Conservation (phyloP, 192 early-diverging fungal species). For the Thamnidium elegans region DNA sequence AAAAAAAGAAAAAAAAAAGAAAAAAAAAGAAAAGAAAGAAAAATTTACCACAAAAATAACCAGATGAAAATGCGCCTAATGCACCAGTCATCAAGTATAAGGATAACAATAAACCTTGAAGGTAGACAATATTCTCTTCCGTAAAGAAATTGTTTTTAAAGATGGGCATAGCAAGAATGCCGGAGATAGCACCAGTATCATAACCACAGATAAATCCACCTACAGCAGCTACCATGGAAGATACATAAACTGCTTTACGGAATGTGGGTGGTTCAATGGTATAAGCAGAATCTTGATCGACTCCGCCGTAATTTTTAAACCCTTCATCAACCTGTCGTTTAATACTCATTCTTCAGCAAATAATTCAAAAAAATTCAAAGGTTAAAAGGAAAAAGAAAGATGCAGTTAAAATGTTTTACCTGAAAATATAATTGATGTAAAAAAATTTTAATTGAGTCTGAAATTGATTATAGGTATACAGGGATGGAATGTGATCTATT, state of each 20-base stretch:
- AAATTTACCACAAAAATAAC: conserved; percentile 25
- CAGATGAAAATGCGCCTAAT: conserved; percentile 30
- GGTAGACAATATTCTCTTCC: conserved; percentile 14
- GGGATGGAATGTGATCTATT: too few relatives aligned
- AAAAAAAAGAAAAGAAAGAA: not conserved
- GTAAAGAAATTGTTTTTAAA: conserved; percentile 18
- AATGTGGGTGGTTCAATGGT: not conserved
- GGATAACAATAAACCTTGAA: conserved; percentile 30
- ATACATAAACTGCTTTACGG: conserved; percentile 30
- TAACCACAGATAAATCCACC: conserved; percentile 34
- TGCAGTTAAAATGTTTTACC: too few relatives aligned
- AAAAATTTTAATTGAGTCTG: too few relatives aligned
- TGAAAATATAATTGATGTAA: too few relatives aligned
- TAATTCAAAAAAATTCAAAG: too few relatives aligned
- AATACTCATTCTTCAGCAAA: too few relatives aligned
- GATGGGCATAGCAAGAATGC: conserved; percentile 23
- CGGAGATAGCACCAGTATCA: conserved; percentile 29
- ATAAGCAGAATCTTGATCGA: too few relatives aligned
- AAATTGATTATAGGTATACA: too few relatives aligned
- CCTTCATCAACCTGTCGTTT: too few relatives aligned
- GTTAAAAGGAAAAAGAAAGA: too few relatives aligned
- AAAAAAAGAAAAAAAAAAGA: too few relatives aligned
- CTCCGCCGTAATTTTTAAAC: too few relatives aligned
- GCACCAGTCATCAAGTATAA: conserved; percentile 35
- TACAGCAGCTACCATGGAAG: conserved; percentile 30